phyloP scores from a whole-genome alignment of 352 stramenopile genomes.

The Phytophthora cryptogea region DNA sequence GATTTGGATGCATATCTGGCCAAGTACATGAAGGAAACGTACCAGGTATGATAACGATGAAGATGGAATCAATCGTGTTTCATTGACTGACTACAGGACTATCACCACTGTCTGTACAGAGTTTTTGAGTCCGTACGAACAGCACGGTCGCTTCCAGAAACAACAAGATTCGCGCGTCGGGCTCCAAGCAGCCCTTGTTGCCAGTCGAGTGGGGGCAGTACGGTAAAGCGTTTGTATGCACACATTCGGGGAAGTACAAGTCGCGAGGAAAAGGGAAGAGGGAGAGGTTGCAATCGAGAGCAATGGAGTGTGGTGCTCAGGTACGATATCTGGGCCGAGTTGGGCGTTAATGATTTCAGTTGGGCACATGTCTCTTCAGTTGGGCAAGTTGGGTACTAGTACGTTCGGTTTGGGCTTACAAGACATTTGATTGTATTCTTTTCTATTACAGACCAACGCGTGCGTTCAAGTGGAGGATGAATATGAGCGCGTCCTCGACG shows the following conservation, averaged over 20 bases:
- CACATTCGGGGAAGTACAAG: conserved; percentile 14
- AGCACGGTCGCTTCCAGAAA: conserved; percentile 8
- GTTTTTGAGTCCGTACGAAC: conserved; percentile 14
- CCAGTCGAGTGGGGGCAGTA: conserved; percentile 13
- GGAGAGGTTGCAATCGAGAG: conserved; percentile 10
- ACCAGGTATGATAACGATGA: conserved; percentile 21
- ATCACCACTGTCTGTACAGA: no score
- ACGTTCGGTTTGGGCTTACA: conserved; percentile 4
- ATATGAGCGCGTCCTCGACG: conserved; percentile 9
- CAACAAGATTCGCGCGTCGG: neutral
- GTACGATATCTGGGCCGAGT: conserved; percentile 1
- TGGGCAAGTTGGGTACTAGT: conserved; percentile 2
- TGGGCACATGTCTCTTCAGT: no score
- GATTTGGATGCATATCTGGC: neutral
- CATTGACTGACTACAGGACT: no score
- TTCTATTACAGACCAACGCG: conserved; percentile 5
- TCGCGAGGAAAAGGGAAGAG: conserved; percentile 5
- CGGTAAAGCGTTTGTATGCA: conserved; percentile 18
- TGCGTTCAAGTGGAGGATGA: conserved; percentile 4
- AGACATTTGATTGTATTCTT: neutral
- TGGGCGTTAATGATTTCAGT: no score
- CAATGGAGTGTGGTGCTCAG: conserved; percentile 3
- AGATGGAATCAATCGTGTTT: no score
- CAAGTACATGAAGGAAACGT: neutral
- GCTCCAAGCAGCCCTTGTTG: neutral